These are phyloP conservation scores for Aspergillus sp. DNA, from an alignment of 2,329 filamentous ascomycete genomes.

Conservation along the genomic window DNA sequence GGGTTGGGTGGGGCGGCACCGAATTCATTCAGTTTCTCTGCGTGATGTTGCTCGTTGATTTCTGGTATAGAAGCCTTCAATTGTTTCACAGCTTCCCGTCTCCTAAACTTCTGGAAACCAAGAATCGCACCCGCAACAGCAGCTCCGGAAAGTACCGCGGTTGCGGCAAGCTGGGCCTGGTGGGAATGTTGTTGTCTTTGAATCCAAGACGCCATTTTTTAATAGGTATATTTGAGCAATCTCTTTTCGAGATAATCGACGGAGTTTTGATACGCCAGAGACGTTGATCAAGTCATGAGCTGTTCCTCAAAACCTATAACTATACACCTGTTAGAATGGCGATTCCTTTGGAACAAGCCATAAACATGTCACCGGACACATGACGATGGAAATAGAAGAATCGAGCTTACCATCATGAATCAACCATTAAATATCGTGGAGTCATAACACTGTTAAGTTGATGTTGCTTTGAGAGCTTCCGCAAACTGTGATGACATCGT, in stretches of 20 bases:
- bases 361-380: too few species aligned
- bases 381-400: neutral
- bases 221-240: neutral
- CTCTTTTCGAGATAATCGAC: neutral
- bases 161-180: constrained; percentile 43
- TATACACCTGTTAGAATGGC: neutral
- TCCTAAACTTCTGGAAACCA: constrained; percentile 56
- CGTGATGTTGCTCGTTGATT: constrained; percentile 51
- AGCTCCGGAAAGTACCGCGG: constrained; percentile 44
- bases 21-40: constrained; percentile 54
- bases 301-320: neutral
- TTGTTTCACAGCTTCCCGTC: constrained; percentile 56
- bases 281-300: neutral
- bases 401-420: constrained; percentile 7
- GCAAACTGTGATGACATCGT: constrained; percentile 6
- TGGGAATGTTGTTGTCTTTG: constrained; percentile 44
- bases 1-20: constrained; percentile 38
- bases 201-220: constrained; percentile 46
- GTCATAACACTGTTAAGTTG: neutral
- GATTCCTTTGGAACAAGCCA: neutral
- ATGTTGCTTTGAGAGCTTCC: neutral
- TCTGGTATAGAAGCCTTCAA: constrained; percentile 63
- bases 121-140: constrained; percentile 54
- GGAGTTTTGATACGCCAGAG: neutral
- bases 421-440: neutral